Evolutionary conservation across 1,284 basidiomycete species (phyloP).

Genomic region (Lignosus rhinocerotis): DNA sequence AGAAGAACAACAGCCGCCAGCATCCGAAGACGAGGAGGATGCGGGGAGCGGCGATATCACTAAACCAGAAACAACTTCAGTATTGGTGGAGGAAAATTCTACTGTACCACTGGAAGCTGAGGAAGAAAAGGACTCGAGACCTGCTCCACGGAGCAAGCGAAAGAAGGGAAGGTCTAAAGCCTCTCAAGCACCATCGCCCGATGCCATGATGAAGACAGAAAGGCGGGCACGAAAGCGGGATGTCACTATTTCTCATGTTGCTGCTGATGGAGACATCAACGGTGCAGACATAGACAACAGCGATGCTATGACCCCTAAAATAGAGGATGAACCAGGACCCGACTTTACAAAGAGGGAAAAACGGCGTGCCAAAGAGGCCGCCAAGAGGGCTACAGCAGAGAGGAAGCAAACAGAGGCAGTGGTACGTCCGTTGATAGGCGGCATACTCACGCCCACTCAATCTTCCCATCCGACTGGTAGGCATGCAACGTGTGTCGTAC

Average conservation of each 20-base stretch:
- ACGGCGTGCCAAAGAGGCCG: conserved; percentile 74
- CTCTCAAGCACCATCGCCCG: conserved; percentile 21
- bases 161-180: conserved; percentile 27
- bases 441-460: neutral
- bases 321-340: conserved; percentile 6
- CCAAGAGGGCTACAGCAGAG: conserved; percentile 56
- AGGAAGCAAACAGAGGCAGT: conserved; percentile 34
- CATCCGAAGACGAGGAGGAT: neutral
- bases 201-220: conserved; percentile 24
- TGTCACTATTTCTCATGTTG: neutral
- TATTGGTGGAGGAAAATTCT: neutral
- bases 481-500: conserved; percentile 74
- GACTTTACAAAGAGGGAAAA: conserved; percentile 81
- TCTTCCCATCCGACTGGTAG: conserved; percentile 29
- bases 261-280: neutral
- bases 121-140: conserved; percentile 23
- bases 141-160: conserved; percentile 18
- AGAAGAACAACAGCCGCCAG: conserved; percentile 14
- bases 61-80: neutral
- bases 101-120: neutral
- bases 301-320: neutral
- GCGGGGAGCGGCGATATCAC: neutral
- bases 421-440: conserved; percentile 13
- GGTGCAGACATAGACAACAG: neutral
- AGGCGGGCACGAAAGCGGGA: conserved; percentile 10